These are phyloP conservation scores for Mycena metata DNA, from an alignment of 768 basidiomycete species.

Conservation along the genomic window DNA sequence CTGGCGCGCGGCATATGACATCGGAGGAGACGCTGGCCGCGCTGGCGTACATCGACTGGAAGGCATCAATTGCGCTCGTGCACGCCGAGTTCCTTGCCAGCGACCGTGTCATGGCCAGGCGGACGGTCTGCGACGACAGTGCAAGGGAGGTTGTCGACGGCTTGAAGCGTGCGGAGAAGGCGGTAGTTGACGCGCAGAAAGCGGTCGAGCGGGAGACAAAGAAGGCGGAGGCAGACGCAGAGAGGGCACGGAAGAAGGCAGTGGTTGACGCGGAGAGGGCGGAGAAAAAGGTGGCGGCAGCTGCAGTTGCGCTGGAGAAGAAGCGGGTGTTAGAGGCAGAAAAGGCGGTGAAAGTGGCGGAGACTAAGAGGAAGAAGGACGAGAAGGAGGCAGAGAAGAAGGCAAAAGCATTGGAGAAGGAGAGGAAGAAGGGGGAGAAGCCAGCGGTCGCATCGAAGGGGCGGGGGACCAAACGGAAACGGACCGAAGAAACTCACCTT, in stretches of 20 bases:
- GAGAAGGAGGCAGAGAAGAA: neutral
- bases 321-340: neutral
- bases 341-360: neutral
- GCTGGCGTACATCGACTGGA: constrained; percentile 31
- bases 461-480: neutral
- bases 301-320: neutral
- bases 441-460: neutral
- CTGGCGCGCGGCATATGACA: no score
- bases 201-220: neutral
- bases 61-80: neutral
- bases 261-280: constrained; percentile 3
- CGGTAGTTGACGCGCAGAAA: neutral
- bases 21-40: constrained; percentile 34
- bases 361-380: neutral
- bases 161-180: neutral
- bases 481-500: neutral
- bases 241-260: constrained; percentile 16
- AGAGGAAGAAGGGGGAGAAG: constrained; percentile 16
- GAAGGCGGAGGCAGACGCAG: constrained; percentile 16
- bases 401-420: constrained; percentile 7
- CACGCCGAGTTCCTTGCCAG: neutral
- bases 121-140: neutral
- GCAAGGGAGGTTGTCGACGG: neutral
- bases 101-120: neutral
- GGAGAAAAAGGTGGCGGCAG: neutral